Evolutionary conservation across 2,329 filamentous ascomycete species (phyloP).

Genomic region (Aplosporella prunicola): DNA sequence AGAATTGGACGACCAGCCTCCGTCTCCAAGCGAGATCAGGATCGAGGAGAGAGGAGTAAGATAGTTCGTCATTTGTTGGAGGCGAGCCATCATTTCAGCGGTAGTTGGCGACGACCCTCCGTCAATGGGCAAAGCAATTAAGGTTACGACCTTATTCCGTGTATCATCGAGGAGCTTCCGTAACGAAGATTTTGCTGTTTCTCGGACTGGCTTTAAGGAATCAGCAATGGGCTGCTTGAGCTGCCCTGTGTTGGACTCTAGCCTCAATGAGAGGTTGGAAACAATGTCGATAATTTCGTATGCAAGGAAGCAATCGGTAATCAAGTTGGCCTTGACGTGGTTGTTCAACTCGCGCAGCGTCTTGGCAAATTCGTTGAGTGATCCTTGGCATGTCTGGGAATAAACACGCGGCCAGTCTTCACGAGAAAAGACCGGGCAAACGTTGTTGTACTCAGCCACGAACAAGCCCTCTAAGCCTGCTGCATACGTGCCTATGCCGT

Average conservation of each 20-base stretch:
- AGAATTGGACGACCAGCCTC: conserved; percentile 59
- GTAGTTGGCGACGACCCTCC: conserved; percentile 71
- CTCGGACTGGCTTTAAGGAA: conserved; percentile 77
- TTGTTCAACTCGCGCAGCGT: conserved; percentile 82
- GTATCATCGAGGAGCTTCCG: conserved; percentile 77
- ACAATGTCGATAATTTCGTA: conserved; percentile 94
- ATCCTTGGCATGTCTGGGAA: conserved; percentile 65
- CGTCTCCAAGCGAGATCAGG: conserved; percentile 84
- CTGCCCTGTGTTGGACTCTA: conserved; percentile 77
- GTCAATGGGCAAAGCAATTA: conserved; percentile 65
- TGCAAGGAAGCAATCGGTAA: conserved; percentile 86
- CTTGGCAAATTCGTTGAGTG: conserved; percentile 72
- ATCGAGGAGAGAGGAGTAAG: conserved; percentile 78
- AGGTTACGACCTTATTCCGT: conserved; percentile 54
- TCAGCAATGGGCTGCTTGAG: conserved; percentile 75
- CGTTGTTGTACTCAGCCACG: conserved; percentile 80
- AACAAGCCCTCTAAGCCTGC: conserved; percentile 82
- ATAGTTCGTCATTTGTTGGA: conserved; percentile 82
- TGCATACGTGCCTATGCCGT: conserved; percentile 83
- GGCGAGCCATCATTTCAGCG: conserved; percentile 71
- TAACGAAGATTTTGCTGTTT: conserved; percentile 82
- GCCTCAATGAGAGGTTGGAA: conserved; percentile 63
- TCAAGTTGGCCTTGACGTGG: conserved; percentile 77
- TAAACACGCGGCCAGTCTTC: conserved; percentile 78
- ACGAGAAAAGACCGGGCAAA: conserved; percentile 74